Evolutionary conservation across 1,139 yeast genomes (phyloP).

Genomic region (Insectozyma bohioensis): DNA sequence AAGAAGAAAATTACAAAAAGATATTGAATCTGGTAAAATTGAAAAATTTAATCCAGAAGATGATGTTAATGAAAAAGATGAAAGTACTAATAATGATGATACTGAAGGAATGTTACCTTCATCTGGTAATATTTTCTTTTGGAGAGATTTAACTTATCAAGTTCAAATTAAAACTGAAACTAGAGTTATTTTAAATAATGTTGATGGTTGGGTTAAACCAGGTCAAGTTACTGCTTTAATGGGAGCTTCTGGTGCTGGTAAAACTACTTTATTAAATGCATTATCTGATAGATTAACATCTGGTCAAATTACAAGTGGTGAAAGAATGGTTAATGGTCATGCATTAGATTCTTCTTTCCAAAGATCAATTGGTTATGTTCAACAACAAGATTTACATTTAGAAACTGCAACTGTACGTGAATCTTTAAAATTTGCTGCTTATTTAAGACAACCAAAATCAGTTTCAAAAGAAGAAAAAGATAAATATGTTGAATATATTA

Average conservation of each 20-base stretch:
- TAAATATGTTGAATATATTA: slow-evolving; percentile 34
- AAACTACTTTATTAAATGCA: slow-evolving; percentile 34
- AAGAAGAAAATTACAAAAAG: slow-evolving; percentile 27
- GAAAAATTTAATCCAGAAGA: slow-evolving; percentile 5
- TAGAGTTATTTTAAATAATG: slow-evolving; percentile 61
- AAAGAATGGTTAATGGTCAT: slow-evolving; percentile 38
- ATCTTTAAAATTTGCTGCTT: slow-evolving; percentile 34
- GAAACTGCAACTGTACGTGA: slow-evolving; percentile 37
- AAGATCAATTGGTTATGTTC: slow-evolving; percentile 41
- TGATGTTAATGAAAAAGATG: slow-evolving; percentile 6
- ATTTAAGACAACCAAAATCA: slow-evolving; percentile 33
- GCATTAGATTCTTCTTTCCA: slow-evolving; percentile 33
- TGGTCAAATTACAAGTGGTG: slow-evolving; percentile 36
- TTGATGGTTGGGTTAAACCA: slow-evolving; percentile 61
- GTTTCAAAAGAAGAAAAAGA: slow-evolving; percentile 31
- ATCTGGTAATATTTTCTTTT: slow-evolving; percentile 58
- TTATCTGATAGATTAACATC: slow-evolving; percentile 35
- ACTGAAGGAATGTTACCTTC: slow-evolving; percentile 14
- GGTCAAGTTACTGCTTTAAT: slow-evolving; percentile 33
- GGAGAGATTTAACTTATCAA: slow-evolving; percentile 77
- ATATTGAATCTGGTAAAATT: slow-evolving; percentile 11
- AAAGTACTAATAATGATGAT: slow-evolving; percentile 6
- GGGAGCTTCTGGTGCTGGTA: slow-evolving; percentile 41
- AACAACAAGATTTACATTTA: too few species aligned
- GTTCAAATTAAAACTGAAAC: slow-evolving; percentile 63